A percentile compares a stretch with the other conserved stretches of the same genome.
Evolutionary conservation across 164 flowering plant species (phyloP).

Genomic region (Aristolochia californica): DNA sequence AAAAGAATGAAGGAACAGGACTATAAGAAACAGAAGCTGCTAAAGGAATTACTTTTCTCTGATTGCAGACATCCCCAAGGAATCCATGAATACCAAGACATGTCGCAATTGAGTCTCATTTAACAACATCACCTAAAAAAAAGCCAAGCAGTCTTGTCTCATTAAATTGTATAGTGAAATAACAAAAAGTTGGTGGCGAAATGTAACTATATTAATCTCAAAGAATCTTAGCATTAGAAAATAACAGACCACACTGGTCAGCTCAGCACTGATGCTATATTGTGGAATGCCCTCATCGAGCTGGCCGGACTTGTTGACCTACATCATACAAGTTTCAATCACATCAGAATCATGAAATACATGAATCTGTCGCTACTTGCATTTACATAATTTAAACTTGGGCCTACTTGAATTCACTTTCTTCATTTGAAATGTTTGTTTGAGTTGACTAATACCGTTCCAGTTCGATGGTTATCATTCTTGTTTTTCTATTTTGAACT

Average conservation of each 20-base stretch:
- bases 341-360: background rate
- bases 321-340: slow-evolving; percentile 8
- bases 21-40: background rate
- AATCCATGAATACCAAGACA: slow-evolving; percentile 53
- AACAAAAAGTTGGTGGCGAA: background rate
- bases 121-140: slow-evolving; percentile 42
- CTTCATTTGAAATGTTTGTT: too few relatives aligned
- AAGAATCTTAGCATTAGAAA: background rate
- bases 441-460: too few relatives aligned
- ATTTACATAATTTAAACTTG: too few relatives aligned
- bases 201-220: background rate
- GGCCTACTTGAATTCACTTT: too few relatives aligned
- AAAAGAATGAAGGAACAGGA: background rate
- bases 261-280: slow-evolving; percentile 48
- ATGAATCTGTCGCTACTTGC: background rate
- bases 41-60: slow-evolving; percentile 58
- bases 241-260: slow-evolving; percentile 47
- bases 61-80: slow-evolving; percentile 36
- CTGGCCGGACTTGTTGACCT: slow-evolving; percentile 75
- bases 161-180: background rate
- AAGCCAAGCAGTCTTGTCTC: background rate
- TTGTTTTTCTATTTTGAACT: background rate
- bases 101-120: slow-evolving; percentile 63
- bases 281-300: slow-evolving; percentile 63
- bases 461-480: too few relatives aligned